phyloP scores from a whole-genome alignment of 805 yeast species.

The Candida easanensis region DNA sequence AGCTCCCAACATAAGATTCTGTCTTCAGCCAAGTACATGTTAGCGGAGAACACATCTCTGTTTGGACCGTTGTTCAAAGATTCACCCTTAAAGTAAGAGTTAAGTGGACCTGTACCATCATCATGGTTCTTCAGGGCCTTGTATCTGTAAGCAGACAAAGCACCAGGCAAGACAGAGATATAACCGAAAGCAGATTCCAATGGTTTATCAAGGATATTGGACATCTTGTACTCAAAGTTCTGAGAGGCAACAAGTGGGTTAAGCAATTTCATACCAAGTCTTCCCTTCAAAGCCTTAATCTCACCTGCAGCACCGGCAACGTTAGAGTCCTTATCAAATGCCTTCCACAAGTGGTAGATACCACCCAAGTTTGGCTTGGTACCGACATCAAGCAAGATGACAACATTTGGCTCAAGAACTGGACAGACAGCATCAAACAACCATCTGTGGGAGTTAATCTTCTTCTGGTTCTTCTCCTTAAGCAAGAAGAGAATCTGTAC shows the following conservation, averaged over 20 bases:
- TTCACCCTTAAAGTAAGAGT: slow-evolving; percentile 90
- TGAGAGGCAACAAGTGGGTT: slow-evolving; percentile 96
- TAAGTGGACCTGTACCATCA: slow-evolving; percentile 90
- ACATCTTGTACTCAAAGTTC: slow-evolving; percentile 94
- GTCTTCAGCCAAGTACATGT: slow-evolving; percentile 97
- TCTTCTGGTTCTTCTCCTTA: slow-evolving; percentile 88
- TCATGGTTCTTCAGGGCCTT: slow-evolving; percentile 80
- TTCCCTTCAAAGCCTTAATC: slow-evolving; percentile 92
- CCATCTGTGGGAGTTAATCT: slow-evolving; percentile 98
- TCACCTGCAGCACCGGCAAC: slow-evolving; percentile 99
- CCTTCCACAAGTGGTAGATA: slow-evolving; percentile 93
- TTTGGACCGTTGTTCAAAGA: slow-evolving; percentile 48
- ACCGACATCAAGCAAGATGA: slow-evolving; percentile 92
- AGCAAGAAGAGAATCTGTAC: slow-evolving; percentile 91
- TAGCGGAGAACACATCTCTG: slow-evolving; percentile 88
- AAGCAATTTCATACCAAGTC: slow-evolving; percentile 71
- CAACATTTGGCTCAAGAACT: slow-evolving; percentile 84
- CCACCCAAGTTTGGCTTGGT: slow-evolving; percentile 90
- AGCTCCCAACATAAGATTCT: slow-evolving; percentile 95
- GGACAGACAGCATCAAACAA: slow-evolving; percentile 94
- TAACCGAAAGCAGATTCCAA: slow-evolving; percentile 91
- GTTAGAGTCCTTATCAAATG: slow-evolving; percentile 92
- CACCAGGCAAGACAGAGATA: slow-evolving; percentile 93
- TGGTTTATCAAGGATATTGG: slow-evolving; percentile 94
- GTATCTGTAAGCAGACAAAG: slow-evolving; percentile 89